Conservation (phyloP, 148 eudicot species). For the Beta vulgaris region DNA sequence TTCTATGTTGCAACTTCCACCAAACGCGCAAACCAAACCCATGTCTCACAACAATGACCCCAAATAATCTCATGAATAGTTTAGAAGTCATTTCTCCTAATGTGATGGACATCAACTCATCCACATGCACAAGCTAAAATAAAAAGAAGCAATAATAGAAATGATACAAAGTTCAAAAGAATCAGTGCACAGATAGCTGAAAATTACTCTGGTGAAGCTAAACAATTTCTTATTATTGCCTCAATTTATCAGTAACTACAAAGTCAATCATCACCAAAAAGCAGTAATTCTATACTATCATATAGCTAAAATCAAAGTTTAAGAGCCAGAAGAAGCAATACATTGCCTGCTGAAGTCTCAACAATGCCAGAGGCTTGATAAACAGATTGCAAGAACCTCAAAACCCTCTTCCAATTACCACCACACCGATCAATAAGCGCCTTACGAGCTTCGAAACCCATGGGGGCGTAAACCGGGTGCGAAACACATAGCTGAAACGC, state of each 20-base stretch:
- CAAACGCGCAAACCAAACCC: no score
- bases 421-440: conserved; percentile 51
- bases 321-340: conserved; percentile 36
- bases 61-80: no score
- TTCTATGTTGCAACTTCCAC: no score
- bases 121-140: no score
- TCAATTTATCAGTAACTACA: background rate
- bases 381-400: conserved; percentile 84
- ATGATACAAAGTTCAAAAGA: background rate
- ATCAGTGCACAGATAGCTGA: background rate
- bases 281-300: background rate
- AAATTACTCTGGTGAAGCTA: background rate
- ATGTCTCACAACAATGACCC: no score
- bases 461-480: conserved; percentile 43
- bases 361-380: conserved; percentile 73
- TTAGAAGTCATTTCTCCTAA: no score
- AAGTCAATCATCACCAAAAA: background rate
- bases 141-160: conserved; percentile 11
- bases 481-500: conserved; percentile 68
- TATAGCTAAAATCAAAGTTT: background rate
- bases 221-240: background rate
- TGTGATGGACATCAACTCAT: no score
- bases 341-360: conserved; percentile 85
- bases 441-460: conserved; percentile 36
- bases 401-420: conserved; percentile 80